Percentiles rank a stretch among this genome's conserved stretches.
phyloP scores from a whole-genome alignment of 129 eudicot genomes.

The Lonicera japonica region DNA sequence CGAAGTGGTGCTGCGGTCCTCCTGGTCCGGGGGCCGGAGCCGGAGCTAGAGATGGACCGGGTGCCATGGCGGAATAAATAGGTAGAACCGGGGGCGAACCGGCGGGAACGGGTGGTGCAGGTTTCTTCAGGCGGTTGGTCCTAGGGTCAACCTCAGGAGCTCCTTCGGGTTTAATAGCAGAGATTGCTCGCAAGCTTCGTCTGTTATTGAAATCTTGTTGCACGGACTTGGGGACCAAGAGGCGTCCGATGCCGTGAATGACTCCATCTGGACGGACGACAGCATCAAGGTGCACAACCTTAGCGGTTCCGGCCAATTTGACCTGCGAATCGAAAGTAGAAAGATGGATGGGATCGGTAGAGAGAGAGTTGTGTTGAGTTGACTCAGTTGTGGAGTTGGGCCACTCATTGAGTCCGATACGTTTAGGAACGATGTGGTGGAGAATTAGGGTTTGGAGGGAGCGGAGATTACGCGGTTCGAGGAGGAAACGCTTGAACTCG shows the following conservation, averaged over 20 bases:
- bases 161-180: slow-evolving; percentile 45
- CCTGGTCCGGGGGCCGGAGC: slow-evolving; percentile 99
- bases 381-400: slow-evolving; percentile 12
- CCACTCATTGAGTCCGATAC: slow-evolving; percentile 52
- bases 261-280: slow-evolving; percentile 50
- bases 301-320: slow-evolving; percentile 40
- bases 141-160: slow-evolving; percentile 54
- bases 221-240: slow-evolving; percentile 39
- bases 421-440: slow-evolving; percentile 61
- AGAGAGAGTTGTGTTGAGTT: slow-evolving; percentile 35
- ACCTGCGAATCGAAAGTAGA: slow-evolving; percentile 3
- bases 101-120: slow-evolving; percentile 37
- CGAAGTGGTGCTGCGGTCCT: slow-evolving; percentile 73
- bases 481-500: slow-evolving; percentile 72
- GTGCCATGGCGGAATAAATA: slow-evolving; percentile 71
- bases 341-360: slow-evolving; percentile 19
- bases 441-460: slow-evolving; percentile 75
- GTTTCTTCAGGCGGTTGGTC: slow-evolving; percentile 44
- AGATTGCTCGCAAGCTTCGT: slow-evolving; percentile 39
- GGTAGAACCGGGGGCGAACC: slow-evolving; percentile 79
- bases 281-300: slow-evolving; percentile 41
- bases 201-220: slow-evolving; percentile 46
- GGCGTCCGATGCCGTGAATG: slow-evolving; percentile 38
- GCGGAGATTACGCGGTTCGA: slow-evolving; percentile 63
- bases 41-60: slow-evolving; percentile 85